Base-by-base conservation (phyloP, 768 basidiomycete genomes). In the Lentinula sp. region DNA sequence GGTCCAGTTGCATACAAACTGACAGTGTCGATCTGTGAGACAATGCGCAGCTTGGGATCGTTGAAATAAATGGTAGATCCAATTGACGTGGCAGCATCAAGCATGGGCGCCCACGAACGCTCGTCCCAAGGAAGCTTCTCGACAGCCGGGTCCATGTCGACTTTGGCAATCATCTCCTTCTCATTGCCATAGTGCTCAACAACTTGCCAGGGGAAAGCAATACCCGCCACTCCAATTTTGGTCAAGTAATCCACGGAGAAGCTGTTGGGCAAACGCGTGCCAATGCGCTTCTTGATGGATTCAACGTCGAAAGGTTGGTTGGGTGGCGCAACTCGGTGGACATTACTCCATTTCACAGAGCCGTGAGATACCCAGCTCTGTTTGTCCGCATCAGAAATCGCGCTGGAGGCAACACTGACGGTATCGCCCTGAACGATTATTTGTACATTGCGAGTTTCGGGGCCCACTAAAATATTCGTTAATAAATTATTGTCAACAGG, bases 131-230 rank as follows among this genome's bases (percentile, higher is more conserved):
- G 28, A 6, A 52, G 50, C n/a, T 52, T 52, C 50, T 54, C 53
- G 4, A 41, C 35, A 20, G 20, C 18, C 1, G 53, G 53, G 37
- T 39, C 53, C 53, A 54, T 36, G 4, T 54, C 37, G 10, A 54
- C 37, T 39, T 54, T 54, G 18, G 37, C 53, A 54, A 54, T 54
- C 53, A 54, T 54, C 20, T 54, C 53, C 36, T 54, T 54, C 37
- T 54, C 53, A 41, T 54, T 54, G 6, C 53, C 53, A 23, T 54
- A 54, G 37, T 54, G 53, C 37, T 54, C 53, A 2, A 54, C 20
- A 18, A 54, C 53, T 23, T 39, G 53, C 53, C 53, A 54, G 15
- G 53, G 53, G 36, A 54, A 54, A 10, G 35, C 53, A 13, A 54
- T 54, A 13, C 53, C 53, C 1, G 33, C 37, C 6, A 54, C 53